phyloP scores from a whole-genome alignment of 202 grass and related monocot species.

The Elaeis oleifera region DNA sequence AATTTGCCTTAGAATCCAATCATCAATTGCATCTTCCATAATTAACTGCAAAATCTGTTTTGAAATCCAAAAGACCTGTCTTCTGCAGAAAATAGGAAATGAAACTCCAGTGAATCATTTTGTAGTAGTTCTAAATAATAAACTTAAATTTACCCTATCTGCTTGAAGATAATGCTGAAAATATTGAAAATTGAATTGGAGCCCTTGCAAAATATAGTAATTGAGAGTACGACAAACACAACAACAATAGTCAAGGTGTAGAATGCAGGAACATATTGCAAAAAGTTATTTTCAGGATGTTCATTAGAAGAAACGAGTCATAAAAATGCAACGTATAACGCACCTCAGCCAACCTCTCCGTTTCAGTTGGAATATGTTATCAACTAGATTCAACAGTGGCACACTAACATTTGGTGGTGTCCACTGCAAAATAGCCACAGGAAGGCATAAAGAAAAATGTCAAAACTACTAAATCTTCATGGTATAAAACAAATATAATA shows the following conservation, averaged over 20 bases:
- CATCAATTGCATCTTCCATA: constrained; percentile 99
- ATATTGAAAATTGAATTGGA: too few relatives aligned
- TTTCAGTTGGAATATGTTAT: constrained; percentile 95
- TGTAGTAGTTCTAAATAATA: too few relatives aligned
- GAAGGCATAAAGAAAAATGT: constrained; percentile 21
- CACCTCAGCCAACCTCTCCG: constrained; percentile 89
- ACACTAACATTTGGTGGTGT: constrained; percentile 93
- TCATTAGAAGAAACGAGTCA: constrained; percentile 10
- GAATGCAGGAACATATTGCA: too few relatives aligned
- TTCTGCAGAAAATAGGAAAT: constrained; percentile 34
- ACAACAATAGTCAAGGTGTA: too few relatives aligned
- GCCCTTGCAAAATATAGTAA: too few relatives aligned
- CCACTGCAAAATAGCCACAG: constrained; percentile 57
- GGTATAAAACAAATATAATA: not conserved
- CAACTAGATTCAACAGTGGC: constrained; percentile 81
- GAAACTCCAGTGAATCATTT: not conserved
- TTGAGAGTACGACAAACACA: too few relatives aligned
- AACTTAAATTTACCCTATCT: too few relatives aligned
- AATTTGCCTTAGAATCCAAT: constrained; percentile 97
- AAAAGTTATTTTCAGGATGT: too few relatives aligned
- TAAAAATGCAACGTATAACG: constrained; percentile 24
- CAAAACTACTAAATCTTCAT: constrained; percentile 9
- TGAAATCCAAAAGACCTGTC: constrained; percentile 93
- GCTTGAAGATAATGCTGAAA: too few relatives aligned
- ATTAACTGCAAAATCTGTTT: constrained; percentile 97